Conservation (phyloP, 129 eudicot genomes). For the Chrysanthemum lavandulifolium region DNA sequence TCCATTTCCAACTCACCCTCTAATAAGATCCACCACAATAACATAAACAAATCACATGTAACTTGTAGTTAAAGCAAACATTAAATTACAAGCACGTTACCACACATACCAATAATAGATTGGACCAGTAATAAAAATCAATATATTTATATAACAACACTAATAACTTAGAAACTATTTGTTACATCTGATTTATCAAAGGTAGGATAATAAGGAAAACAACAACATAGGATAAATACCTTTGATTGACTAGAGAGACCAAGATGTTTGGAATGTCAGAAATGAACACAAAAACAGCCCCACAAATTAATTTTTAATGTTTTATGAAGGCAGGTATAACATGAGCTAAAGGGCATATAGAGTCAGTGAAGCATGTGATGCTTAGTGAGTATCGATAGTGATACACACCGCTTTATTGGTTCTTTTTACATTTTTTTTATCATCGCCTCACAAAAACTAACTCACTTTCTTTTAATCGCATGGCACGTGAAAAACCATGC, state of each 20-base stretch:
- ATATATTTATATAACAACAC: neutral
- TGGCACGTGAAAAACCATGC: no score
- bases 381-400: slow-evolving; percentile 20
- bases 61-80: slow-evolving; percentile 21
- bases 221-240: slow-evolving; percentile 4
- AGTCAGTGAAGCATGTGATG: slow-evolving; percentile 29
- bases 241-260: slow-evolving; percentile 16
- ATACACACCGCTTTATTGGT: neutral
- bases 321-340: slow-evolving; percentile 24
- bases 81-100: slow-evolving; percentile 12
- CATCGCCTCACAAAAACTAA: no score
- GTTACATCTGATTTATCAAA: no score
- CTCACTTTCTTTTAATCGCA: no score
- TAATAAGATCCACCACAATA: slow-evolving; percentile 14
- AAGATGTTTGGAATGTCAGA: slow-evolving; percentile 26
- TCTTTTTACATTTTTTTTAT: no score
- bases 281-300: slow-evolving; percentile 2
- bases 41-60: slow-evolving; percentile 7
- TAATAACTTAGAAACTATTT: no score
- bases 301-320: neutral
- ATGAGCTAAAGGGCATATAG: slow-evolving; percentile 19
- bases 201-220: slow-evolving; percentile 8
- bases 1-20: slow-evolving; percentile 45
- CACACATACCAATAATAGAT: slow-evolving; percentile 11
- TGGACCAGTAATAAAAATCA: neutral